Conservation (phyloP, 768 basidiomycete genomes). For the Royoungia palumana region DNA sequence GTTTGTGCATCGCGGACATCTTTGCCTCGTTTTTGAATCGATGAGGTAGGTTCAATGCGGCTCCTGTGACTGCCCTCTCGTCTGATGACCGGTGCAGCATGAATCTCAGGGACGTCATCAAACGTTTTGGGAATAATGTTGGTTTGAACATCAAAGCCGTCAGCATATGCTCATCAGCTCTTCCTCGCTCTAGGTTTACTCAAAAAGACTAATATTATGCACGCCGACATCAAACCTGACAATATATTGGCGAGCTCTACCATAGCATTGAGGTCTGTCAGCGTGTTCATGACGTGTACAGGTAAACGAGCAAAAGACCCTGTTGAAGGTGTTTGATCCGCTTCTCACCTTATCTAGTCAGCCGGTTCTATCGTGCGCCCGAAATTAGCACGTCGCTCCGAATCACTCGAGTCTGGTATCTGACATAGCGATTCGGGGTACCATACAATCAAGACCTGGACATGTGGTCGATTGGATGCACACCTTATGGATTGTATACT, state of each 20-base stretch:
- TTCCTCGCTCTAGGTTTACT: conserved; percentile 84
- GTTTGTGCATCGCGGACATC: conserved; percentile 95
- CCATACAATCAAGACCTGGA: conserved; percentile 94
- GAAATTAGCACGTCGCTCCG: conserved; percentile 79
- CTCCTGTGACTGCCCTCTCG: conserved; percentile 2
- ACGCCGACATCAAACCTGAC: conserved; percentile 98
- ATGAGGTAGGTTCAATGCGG: conserved; percentile 58
- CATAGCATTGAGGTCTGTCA: conserved; percentile 10
- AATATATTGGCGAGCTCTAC: conserved; percentile 80
- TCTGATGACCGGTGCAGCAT: conserved; percentile 52
- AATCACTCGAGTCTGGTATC: conserved; percentile 4
- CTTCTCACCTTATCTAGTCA: conserved; percentile 97
- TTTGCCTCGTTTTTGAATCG: conserved; percentile 94
- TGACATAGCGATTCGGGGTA: conserved; percentile 47
- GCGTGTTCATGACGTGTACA: conserved; percentile 31
- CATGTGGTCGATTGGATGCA: conserved; percentile 97
- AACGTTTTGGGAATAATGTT: conserved; percentile 97
- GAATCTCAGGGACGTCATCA: conserved; percentile 97
- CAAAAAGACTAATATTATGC: conserved; percentile 90
- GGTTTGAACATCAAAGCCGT: conserved; percentile 95
- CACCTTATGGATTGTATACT: conserved; percentile 92
- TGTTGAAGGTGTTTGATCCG: conserved; percentile 92
- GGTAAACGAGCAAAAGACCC: conserved; percentile 94
- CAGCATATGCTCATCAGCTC: conserved; percentile 97
- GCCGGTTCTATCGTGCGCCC: conserved; percentile 95